A percentile compares a stretch with the other conserved stretches of the same genome.
These are phyloP conservation scores for Tricholoma saponaceum DNA, from an alignment of 768 basidiomycete genomes.

Conservation along the genomic window DNA sequence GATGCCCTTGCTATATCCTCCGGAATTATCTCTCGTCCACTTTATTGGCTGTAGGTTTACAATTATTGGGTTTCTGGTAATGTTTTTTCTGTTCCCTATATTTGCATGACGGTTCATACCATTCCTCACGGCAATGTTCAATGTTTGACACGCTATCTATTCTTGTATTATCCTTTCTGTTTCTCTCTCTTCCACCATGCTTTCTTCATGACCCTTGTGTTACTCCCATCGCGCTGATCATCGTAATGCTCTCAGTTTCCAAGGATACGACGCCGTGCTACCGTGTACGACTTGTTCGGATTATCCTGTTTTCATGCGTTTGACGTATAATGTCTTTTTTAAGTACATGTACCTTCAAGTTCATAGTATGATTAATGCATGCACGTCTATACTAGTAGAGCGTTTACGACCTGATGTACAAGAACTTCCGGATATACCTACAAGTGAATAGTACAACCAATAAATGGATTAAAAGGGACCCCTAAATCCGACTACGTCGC, in stretches of 20 bases:
- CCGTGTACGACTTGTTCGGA: neutral
- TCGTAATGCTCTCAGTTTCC: slow-evolving; percentile 2
- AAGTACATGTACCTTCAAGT: slow-evolving; percentile 13
- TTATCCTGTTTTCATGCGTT: neutral
- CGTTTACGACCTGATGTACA: slow-evolving; percentile 2
- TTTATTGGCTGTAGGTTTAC: neutral
- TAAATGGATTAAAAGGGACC: neutral
- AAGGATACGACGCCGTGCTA: slow-evolving; percentile 6
- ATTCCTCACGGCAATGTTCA: neutral
- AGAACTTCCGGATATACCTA: neutral
- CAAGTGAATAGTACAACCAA: slow-evolving; percentile 7
- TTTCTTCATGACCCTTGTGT: neutral
- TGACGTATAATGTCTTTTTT: slow-evolving; percentile 7
- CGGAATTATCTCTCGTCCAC: neutral
- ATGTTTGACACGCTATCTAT: slow-evolving; percentile 1
- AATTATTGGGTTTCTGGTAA: slow-evolving; percentile 2
- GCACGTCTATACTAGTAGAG: slow-evolving; percentile 4
- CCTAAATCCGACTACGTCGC: slow-evolving; percentile 40
- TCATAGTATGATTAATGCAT: slow-evolving; percentile 13
- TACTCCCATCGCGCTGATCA: too few relatives aligned
- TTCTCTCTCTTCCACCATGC: neutral
- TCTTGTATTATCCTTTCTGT: slow-evolving; percentile 8
- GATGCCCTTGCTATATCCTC: neutral
- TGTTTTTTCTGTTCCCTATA: slow-evolving; percentile 1
- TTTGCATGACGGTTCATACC: slow-evolving; percentile 5